Evolutionary conservation across 495 filamentous ascomycete genomes (phyloP).

Genomic region (Clavariopsis aquatica): DNA sequence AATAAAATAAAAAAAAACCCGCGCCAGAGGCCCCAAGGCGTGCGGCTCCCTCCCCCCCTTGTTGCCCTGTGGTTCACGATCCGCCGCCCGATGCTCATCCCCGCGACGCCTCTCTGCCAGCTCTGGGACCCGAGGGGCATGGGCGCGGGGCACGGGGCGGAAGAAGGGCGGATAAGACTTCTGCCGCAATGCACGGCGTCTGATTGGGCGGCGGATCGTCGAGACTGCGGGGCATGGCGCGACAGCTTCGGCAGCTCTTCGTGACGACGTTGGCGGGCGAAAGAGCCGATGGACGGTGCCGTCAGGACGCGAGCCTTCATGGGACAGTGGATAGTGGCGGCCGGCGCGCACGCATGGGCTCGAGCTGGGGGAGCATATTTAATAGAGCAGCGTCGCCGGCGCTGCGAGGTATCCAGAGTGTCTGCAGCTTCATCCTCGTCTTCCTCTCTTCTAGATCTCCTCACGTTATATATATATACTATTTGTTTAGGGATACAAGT

Average conservation of each 20-base stretch:
- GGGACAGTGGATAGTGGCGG: not conserved
- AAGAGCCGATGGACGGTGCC: conserved; percentile 13
- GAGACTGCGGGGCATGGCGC: conserved; percentile 19
- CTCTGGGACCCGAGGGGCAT: not conserved
- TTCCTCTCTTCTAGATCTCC: not conserved
- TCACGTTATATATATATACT: not conserved
- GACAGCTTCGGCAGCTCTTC: conserved; percentile 4
- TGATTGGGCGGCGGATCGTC: conserved; percentile 12
- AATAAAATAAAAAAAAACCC: no score
- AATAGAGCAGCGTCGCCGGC: not conserved
- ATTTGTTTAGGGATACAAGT: no score
- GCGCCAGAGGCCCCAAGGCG: no score
- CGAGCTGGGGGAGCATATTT: not conserved
- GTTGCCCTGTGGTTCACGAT: no score
- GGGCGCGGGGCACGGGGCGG: conserved; percentile 1
- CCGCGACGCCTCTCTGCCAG: not conserved
- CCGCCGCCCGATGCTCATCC: no score
- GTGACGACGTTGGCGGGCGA: not conserved
- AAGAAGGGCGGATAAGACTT: conserved; percentile 21
- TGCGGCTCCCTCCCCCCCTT: no score
- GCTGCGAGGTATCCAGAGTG: not conserved
- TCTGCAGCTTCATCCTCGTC: not conserved
- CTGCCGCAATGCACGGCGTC: not conserved
- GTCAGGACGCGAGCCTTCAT: not conserved
- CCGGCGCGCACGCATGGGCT: not conserved